Evolutionary conservation across 116 monocot genomes (phyloP), one percentile per base, ranked within the genome.

Genomic region (Iris pallida): DNA sequence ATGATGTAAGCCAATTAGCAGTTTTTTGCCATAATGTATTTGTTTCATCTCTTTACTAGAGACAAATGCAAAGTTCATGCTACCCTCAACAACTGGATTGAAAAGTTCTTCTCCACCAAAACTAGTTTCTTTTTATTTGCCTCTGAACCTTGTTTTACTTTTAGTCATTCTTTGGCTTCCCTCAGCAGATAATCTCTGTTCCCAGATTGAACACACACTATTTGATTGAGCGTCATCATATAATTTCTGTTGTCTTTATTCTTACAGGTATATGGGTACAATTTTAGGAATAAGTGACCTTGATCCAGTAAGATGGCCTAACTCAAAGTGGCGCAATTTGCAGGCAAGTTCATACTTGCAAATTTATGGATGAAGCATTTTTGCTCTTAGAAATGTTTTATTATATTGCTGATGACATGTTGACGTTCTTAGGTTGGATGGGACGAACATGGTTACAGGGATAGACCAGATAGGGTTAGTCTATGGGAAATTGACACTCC

Each of bases 291-390:
- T 90, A 46, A 92, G 74, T 71, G 97, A 97, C 73, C 83, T 59
- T 63, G 97, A 97, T 74, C 80, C 87, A 48, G 53, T 85, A 55
- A 87, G 87, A 79, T 97, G 97, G 97, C 85, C 87, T n/a, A 97
- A 87, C 70, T 97, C 97, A 47, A 92, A 87, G 46, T 97, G 97
- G 92, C 85, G 90, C 14, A 97, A 87, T 80, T 71, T 97, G 47
- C 97, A 97, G 77, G 96, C 92, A 11, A 66, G 40, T 68, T 70
- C 8, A 5, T 65, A 6, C 10, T 14, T 20, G 30, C 51, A 65
- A 2, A 18, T 20, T 18, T 30, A 16, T 49, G 13, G 42, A 11
- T 16, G 19, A 55, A 53, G 41, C 40, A 42, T 67, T 55, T 53
- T 16, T 42, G 49, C 41, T 55, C 7, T 19, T 53, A 41, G 42